These are phyloP conservation scores for Yamadazyma endophytica DNA, from an alignment of 805 yeast species.

Conservation along the genomic window DNA sequence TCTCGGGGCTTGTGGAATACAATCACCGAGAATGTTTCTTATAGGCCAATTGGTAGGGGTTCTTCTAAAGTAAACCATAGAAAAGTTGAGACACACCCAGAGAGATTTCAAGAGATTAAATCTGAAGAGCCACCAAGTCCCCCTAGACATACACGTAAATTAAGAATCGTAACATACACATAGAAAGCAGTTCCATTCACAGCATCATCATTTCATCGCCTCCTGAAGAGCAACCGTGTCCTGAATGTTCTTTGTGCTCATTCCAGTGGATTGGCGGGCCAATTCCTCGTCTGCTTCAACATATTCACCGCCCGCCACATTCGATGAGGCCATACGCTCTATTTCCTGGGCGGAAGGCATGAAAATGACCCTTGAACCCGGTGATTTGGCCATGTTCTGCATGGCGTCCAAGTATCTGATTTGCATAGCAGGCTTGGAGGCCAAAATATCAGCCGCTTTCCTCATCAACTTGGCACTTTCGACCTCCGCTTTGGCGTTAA, in stretches of 20 bases:
- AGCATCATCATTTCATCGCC: constrained; percentile 16
- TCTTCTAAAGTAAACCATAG: no score
- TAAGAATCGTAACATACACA: no score
- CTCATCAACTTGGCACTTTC: constrained; percentile 74
- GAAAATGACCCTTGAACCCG: constrained; percentile 66
- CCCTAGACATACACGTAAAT: no score
- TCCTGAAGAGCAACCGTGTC: constrained; percentile 32
- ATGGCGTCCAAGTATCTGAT: constrained; percentile 75
- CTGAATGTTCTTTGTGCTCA: constrained; percentile 10
- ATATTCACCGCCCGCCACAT: constrained; percentile 10
- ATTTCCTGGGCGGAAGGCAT: constrained; percentile 56
- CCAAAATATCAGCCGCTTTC: constrained; percentile 72
- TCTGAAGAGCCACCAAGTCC: no score
- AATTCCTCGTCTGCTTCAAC: constrained; percentile 22
- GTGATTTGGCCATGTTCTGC: constrained; percentile 62
- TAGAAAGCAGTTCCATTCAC: no score
- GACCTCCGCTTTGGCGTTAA: constrained; percentile 71
- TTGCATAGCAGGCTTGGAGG: constrained; percentile 74
- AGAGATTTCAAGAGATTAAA: no score
- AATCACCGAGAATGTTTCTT: no score
- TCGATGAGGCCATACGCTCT: constrained; percentile 32
- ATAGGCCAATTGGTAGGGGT: no score
- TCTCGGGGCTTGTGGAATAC: no score
- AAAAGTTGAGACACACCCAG: no score
- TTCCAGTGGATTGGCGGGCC: constrained; percentile 11